Evolutionary conservation across 768 basidiomycete genomes (phyloP).

Genomic region (Mycena haematopus): DNA sequence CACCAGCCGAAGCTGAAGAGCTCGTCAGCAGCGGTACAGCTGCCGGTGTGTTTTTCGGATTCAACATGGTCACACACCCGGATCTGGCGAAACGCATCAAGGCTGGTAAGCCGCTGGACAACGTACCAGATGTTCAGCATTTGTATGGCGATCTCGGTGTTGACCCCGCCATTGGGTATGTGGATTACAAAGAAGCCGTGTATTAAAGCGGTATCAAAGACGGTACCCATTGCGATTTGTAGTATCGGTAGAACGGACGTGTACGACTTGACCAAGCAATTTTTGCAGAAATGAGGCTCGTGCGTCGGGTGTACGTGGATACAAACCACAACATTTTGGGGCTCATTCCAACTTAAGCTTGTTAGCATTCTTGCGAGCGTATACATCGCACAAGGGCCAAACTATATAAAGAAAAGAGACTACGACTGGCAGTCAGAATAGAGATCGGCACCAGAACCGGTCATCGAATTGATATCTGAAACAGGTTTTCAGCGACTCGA

Average conservation of each 20-base stretch:
- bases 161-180: conserved; percentile 42
- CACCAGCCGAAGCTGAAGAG: conserved; percentile 44
- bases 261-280: no score
- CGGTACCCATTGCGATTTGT: no score
- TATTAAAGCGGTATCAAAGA: neutral
- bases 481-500: neutral
- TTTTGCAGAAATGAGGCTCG: no score
- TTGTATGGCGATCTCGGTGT: conserved; percentile 35
- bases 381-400: no score
- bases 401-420: neutral
- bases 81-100: conserved; percentile 47
- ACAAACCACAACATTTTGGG: neutral
- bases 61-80: conserved; percentile 47
- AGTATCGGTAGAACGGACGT: no score
- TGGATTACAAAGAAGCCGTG: conserved; percentile 43
- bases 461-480: conserved; percentile 49
- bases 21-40: conserved; percentile 43
- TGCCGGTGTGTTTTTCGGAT: conserved; percentile 46
- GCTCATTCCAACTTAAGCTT: neutral
- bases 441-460: conserved; percentile 44
- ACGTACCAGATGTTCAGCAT: conserved; percentile 36
- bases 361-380: no score
- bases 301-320: neutral
- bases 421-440: conserved; percentile 38
- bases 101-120: conserved; percentile 43